Conservation (phyloP, 192 early-diverging fungal genomes). For the Diversispora epigaea region DNA sequence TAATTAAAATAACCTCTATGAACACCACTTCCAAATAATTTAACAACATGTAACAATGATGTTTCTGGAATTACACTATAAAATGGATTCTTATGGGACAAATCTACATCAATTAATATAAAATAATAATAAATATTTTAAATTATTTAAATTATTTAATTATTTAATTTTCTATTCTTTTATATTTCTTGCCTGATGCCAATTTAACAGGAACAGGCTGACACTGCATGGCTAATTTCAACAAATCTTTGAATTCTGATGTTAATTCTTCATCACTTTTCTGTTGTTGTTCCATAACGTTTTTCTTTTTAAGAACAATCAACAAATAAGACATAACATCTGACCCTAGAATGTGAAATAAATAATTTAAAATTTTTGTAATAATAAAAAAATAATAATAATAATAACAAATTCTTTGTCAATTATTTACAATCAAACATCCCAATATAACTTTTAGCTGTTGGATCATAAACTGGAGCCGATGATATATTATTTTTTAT, state of each 20-base stretch:
- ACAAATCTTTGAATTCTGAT: constrained; percentile 59
- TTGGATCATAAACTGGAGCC: constrained; percentile 72
- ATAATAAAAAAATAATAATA: constrained; percentile 14
- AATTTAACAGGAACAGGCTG: constrained; percentile 62
- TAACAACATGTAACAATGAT: constrained; percentile 65
- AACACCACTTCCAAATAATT: constrained; percentile 71
- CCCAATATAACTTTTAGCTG: constrained; percentile 63
- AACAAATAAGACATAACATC: constrained; percentile 79
- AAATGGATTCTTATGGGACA: constrained; percentile 82
- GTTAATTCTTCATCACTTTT: constrained; percentile 40
- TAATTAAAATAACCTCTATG: constrained; percentile 56
- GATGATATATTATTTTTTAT: constrained; percentile 76
- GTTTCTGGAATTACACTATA: constrained; percentile 78
- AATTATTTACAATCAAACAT: constrained; percentile 69
- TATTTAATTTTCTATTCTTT: not conserved
- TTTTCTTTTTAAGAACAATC: constrained; percentile 57
- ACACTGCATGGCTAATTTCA: constrained; percentile 49
- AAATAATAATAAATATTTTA: not conserved
- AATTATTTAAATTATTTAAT: not conserved
- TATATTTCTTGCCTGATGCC: constrained; percentile 51
- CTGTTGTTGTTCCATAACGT: constrained; percentile 34
- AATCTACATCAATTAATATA: constrained; percentile 44
- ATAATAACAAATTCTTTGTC: no score
- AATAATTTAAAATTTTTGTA: no score
- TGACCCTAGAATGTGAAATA: constrained; percentile 34